Evolutionary conservation across 2,329 filamentous ascomycete species (phyloP).

Genomic region (Aspergillus fumigatus): DNA sequence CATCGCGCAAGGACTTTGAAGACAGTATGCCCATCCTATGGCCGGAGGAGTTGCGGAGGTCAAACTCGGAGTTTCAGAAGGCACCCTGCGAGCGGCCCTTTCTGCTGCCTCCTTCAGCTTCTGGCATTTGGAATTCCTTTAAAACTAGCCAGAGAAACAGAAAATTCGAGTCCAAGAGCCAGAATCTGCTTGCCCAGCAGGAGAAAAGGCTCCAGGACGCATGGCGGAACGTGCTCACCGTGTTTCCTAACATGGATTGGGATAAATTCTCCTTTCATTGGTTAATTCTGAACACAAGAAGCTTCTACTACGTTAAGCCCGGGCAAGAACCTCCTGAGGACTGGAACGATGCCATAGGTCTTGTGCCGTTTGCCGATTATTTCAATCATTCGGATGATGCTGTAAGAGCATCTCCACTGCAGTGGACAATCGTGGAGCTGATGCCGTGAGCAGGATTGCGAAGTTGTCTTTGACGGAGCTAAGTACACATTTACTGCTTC

Average conservation of each 20-base stretch:
- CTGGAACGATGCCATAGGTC: slow-evolving; percentile 35
- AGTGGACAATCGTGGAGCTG: not conserved
- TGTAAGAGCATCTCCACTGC: slow-evolving; percentile 16
- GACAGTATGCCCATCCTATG: slow-evolving; percentile 56
- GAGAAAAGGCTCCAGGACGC: slow-evolving; percentile 48
- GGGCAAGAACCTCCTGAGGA: slow-evolving; percentile 28
- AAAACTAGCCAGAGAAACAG: slow-evolving; percentile 15
- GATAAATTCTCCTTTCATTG: slow-evolving; percentile 49
- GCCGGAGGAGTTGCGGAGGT: slow-evolving; percentile 39
- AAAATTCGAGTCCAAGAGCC: slow-evolving; percentile 29
- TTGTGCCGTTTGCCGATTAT: slow-evolving; percentile 40
- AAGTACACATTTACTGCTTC: slow-evolving; percentile 26
- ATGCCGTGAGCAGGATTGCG: slow-evolving; percentile 17
- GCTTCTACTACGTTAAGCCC: slow-evolving; percentile 53
- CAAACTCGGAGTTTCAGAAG: slow-evolving; percentile 24
- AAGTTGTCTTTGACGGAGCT: slow-evolving; percentile 22
- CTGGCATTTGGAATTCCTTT: slow-evolving; percentile 32
- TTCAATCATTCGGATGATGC: slow-evolving; percentile 38
- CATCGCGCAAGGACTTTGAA: slow-evolving; percentile 56
- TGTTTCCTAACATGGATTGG: slow-evolving; percentile 37
- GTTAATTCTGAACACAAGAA: slow-evolving; percentile 55
- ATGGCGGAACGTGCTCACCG: slow-evolving; percentile 42
- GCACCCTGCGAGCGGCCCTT: slow-evolving; percentile 10
- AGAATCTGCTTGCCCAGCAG: slow-evolving; percentile 47
- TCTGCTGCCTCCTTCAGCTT: slow-evolving; percentile 33